Percentiles rank a stretch among this genome's conserved stretches.
These are phyloP conservation scores for Raddia distichophylla DNA, from an alignment of 176 grass and related monocot species.

Conservation along the genomic window DNA sequence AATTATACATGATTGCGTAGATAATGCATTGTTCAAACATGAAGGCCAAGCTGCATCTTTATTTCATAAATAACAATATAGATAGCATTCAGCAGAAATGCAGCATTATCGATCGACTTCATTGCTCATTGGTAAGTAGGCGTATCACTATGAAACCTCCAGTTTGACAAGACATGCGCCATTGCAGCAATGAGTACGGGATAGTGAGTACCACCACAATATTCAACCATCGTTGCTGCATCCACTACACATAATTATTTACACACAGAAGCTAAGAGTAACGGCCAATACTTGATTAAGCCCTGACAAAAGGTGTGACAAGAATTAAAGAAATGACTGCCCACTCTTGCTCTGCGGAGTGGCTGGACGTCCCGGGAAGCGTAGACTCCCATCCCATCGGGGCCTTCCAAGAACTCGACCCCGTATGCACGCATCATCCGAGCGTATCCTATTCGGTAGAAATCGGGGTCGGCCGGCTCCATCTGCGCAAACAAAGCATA, in stretches of 20 bases:
- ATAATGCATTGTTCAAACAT: not conserved
- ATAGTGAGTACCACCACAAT: not conserved
- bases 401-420: conserved; percentile 86
- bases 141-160: not conserved
- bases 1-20: not conserved
- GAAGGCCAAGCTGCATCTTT: not conserved
- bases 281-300: not conserved
- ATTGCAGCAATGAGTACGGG: not conserved
- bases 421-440: conserved; percentile 86
- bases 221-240: not conserved
- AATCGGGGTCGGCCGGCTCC: conserved; percentile 84
- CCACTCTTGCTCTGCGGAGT: conserved; percentile 78
- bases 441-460: conserved; percentile 86
- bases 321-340: not conserved
- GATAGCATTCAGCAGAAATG: not conserved
- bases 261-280: not conserved
- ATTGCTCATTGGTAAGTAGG: not conserved
- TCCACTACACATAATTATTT: not conserved
- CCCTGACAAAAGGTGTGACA: not conserved
- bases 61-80: not conserved
- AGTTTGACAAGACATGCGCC: not conserved
- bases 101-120: not conserved
- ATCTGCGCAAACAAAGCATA: conserved; percentile 45
- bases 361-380: conserved; percentile 84
- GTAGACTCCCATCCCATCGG: conserved; percentile 84